Evolutionary conservation across 352 stramenopile genomes (phyloP).

Genomic region (Plasmopara halstedii): DNA sequence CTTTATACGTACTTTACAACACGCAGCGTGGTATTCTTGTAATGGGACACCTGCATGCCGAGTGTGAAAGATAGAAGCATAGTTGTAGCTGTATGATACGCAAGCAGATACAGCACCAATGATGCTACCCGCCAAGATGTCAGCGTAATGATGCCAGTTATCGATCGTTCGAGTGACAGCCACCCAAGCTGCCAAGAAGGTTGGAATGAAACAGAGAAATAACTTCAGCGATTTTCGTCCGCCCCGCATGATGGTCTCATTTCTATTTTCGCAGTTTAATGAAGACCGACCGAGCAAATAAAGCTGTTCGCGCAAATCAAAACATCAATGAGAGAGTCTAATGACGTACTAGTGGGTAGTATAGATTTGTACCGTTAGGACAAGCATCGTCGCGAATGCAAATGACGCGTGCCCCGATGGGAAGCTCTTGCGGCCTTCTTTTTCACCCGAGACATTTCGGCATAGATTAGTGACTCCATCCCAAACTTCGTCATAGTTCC

Average conservation of each 20-base stretch:
- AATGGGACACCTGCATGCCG: constrained; percentile 46
- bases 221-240: constrained; percentile 63
- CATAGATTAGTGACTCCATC: constrained; percentile 72
- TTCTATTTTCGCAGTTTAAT: constrained; percentile 53
- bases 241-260: constrained; percentile 42
- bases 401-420: constrained; percentile 74
- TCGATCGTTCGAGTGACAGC: constrained; percentile 71
- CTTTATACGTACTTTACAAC: constrained; percentile 27
- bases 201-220: constrained; percentile 66
- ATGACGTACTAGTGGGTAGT: neutral
- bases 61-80: constrained; percentile 53
- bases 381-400: constrained; percentile 73
- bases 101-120: constrained; percentile 49
- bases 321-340: neutral
- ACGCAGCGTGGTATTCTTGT: constrained; percentile 29
- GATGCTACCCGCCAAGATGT: constrained; percentile 55
- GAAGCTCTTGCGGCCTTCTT: constrained; percentile 74
- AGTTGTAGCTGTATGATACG: constrained; percentile 64
- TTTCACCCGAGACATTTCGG: constrained; percentile 40
- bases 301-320: constrained; percentile 23
- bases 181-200: constrained; percentile 65
- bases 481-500: constrained; percentile 60
- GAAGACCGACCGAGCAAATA: constrained; percentile 70
- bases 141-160: constrained; percentile 83
- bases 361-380: constrained; percentile 46